Conservation (phyloP, 2,329 filamentous ascomycete genomes). For the Cladosporium sp. region DNA sequence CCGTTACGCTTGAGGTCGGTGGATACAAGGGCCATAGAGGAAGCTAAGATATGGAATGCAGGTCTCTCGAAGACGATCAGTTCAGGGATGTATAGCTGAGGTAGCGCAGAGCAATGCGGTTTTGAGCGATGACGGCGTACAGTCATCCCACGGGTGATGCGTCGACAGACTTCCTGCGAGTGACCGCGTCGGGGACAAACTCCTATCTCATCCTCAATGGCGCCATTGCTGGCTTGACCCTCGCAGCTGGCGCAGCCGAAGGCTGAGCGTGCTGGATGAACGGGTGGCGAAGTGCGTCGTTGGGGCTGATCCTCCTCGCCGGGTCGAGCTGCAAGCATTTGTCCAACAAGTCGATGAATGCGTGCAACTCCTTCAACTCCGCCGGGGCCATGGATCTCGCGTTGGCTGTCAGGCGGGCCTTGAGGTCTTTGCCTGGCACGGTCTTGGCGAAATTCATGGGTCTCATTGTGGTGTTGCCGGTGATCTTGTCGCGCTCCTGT, state of each 20-base stretch:
- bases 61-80: no score
- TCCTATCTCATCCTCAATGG: slow-evolving; percentile 13
- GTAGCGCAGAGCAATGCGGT: no score
- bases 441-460: slow-evolving; percentile 66
- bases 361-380: slow-evolving; percentile 69
- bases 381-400: slow-evolving; percentile 66
- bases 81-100: no score
- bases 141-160: not conserved
- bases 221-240: slow-evolving; percentile 18
- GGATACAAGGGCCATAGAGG: no score
- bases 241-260: slow-evolving; percentile 1
- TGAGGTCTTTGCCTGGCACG: slow-evolving; percentile 60
- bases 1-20: no score
- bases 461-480: slow-evolving; percentile 69
- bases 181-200: slow-evolving; percentile 1
- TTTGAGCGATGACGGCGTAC: no score
- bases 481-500: slow-evolving; percentile 79
- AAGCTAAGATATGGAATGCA: no score
- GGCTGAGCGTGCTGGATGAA: slow-evolving; percentile 54
- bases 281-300: slow-evolving; percentile 80
- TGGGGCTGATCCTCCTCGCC: slow-evolving; percentile 81
- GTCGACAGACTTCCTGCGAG: not conserved
- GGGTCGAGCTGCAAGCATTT: slow-evolving; percentile 84
- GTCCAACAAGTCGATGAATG: slow-evolving; percentile 83
- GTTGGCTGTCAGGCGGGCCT: slow-evolving; percentile 62